Evolutionary conservation across 2,329 filamentous ascomycete genomes (phyloP).

Genomic region (Coniochaeta pulveracea): DNA sequence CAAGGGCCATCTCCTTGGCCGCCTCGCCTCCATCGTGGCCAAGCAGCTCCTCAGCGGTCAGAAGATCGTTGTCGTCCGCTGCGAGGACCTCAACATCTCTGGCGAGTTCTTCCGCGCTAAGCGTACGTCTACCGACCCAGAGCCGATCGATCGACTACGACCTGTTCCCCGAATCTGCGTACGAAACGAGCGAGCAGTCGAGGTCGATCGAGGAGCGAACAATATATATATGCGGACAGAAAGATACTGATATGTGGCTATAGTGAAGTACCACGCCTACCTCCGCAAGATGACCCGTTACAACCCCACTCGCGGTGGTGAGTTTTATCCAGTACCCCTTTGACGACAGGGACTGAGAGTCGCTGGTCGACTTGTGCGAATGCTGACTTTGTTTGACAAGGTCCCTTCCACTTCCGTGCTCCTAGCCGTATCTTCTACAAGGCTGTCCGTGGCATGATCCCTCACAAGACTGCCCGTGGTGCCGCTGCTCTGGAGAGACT

Average conservation of each 20-base stretch:
- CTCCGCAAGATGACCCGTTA: constrained; percentile 99
- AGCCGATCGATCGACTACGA: not conserved
- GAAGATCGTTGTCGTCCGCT: constrained; percentile 98
- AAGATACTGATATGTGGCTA: constrained; percentile 37
- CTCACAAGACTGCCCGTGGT: constrained; percentile 98
- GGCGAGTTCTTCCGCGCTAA: constrained; percentile 99
- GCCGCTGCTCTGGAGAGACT: constrained; percentile 94
- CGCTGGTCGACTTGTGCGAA: constrained; percentile 1
- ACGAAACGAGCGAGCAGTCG: not conserved
- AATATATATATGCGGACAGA: not conserved
- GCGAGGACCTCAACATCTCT: constrained; percentile 99
- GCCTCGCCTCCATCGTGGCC: constrained; percentile 93
- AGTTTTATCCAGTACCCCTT: constrained; percentile 23
- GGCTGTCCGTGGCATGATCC: constrained; percentile 99
- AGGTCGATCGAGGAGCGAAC: constrained; percentile 4
- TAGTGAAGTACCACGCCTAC: constrained; percentile 99
- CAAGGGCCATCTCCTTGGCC: constrained; percentile 99
- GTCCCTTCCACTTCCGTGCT: constrained; percentile 99
- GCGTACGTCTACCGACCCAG: constrained; percentile 63
- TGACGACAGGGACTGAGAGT: not conserved
- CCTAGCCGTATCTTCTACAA: constrained; percentile 99
- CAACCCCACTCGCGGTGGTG: constrained; percentile 98
- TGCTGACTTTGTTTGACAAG: constrained; percentile 35
- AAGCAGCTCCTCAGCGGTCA: constrained; percentile 99
- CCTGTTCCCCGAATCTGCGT: no score